Conservation (phyloP, 176 grass and related monocot species). For the Carex parvula region DNA sequence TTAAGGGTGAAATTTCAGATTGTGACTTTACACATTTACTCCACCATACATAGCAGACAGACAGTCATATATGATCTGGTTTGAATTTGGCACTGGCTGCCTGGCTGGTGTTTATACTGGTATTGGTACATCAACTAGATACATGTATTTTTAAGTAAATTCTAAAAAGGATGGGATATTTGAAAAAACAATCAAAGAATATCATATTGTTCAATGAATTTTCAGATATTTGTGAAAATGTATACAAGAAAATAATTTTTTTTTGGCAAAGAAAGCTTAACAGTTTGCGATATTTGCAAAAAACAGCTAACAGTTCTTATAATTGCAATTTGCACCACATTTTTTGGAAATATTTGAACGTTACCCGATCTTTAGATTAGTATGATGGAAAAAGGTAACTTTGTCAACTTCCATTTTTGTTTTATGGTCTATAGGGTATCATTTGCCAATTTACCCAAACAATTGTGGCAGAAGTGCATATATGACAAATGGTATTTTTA, state of each 20-base stretch:
- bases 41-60: background rate
- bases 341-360: background rate
- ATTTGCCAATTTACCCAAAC: background rate
- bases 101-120: background rate
- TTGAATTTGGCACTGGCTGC: background rate
- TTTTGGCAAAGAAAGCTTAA: background rate
- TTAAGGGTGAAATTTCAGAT: too few relatives aligned
- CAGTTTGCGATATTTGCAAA: background rate
- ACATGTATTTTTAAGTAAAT: background rate
- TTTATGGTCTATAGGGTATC: background rate
- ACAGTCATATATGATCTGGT: background rate
- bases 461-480: background rate
- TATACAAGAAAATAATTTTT: background rate
- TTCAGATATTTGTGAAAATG: background rate
- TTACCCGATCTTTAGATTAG: background rate
- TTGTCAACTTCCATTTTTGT: background rate
- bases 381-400: background rate
- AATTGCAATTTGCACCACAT: background rate
- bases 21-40: background rate
- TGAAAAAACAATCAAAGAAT: background rate
- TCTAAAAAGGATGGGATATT: background rate
- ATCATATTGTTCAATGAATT: background rate
- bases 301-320: background rate
- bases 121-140: background rate
- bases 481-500: background rate